Conservation (phyloP, 1,139 yeast genomes). For the Pichia cactophila region DNA sequence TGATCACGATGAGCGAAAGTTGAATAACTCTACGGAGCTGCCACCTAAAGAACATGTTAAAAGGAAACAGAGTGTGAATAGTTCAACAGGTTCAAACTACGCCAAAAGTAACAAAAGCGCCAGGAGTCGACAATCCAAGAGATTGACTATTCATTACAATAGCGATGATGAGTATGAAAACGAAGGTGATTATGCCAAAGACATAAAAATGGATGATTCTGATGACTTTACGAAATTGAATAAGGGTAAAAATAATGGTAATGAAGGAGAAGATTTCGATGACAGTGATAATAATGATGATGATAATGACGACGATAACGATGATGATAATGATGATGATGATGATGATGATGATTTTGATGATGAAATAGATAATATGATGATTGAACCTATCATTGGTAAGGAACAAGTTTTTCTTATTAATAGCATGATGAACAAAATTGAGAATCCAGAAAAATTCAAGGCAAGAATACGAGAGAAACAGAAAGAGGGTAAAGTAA, state of each 20-base stretch:
- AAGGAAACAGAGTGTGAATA: slow-evolving; percentile 8
- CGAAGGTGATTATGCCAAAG: slow-evolving; percentile 20
- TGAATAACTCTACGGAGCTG: slow-evolving; percentile 18
- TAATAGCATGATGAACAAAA: slow-evolving; percentile 39
- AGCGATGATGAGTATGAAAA: slow-evolving; percentile 28
- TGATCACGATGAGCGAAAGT: slow-evolving; percentile 10
- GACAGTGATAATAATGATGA: slow-evolving; percentile 20
- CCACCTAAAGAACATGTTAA: slow-evolving; percentile 14
- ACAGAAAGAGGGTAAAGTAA: slow-evolving; percentile 20
- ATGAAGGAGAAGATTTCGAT: slow-evolving; percentile 21
- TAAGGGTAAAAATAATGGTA: slow-evolving; percentile 20
- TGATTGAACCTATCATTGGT: slow-evolving; percentile 47
- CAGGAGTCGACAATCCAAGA: slow-evolving; percentile 10
- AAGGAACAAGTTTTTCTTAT: slow-evolving; percentile 47
- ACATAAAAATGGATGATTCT: slow-evolving; percentile 6
- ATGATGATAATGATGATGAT: slow-evolving; percentile 24
- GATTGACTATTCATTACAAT: slow-evolving; percentile 9
- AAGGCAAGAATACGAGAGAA: slow-evolving; percentile 19
- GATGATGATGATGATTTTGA: slow-evolving; percentile 26
- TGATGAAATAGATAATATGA: slow-evolving; percentile 31
- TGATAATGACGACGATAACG: slow-evolving; percentile 21
- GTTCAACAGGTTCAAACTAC: slow-evolving; percentile 7
- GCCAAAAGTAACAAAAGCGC: slow-evolving; percentile 8
- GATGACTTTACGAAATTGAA: neutral
- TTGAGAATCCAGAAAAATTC: slow-evolving; percentile 27